Evolutionary conservation across 371 early-diverging fungal genomes (phyloP).

Genomic region (Basidiobolus meristosporus): DNA sequence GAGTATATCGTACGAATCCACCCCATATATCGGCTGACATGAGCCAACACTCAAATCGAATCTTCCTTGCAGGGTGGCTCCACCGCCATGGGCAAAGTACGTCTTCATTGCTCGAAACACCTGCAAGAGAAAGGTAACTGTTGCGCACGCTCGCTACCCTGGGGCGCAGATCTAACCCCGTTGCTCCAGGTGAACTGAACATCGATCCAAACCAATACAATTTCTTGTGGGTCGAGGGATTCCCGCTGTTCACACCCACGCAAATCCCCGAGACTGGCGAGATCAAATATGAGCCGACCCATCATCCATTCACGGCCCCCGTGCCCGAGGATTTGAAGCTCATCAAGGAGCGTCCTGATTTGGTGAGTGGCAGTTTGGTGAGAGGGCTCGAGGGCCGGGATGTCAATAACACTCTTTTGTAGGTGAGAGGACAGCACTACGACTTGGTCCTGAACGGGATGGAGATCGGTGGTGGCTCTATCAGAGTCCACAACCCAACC

Average conservation of each 20-base stretch:
- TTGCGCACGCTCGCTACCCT: not conserved
- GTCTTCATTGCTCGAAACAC: slow-evolving; percentile 28
- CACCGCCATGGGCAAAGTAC: slow-evolving; percentile 54
- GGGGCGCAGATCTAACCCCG: not conserved
- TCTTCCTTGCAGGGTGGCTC: slow-evolving; percentile 31
- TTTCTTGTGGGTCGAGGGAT: slow-evolving; percentile 78
- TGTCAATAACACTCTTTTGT: slow-evolving; percentile 4
- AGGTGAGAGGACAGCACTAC: slow-evolving; percentile 69
- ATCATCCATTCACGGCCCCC: slow-evolving; percentile 88
- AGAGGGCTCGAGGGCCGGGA: too few species aligned
- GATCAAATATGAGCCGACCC: slow-evolving; percentile 41
- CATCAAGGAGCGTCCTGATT: slow-evolving; percentile 32
- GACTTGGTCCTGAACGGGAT: slow-evolving; percentile 81
- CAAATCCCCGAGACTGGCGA: slow-evolving; percentile 5
- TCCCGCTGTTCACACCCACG: slow-evolving; percentile 58
- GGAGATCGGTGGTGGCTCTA: slow-evolving; percentile 85
- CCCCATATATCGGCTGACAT: too few species aligned
- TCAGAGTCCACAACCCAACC: slow-evolving; percentile 66
- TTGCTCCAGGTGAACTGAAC: slow-evolving; percentile 12
- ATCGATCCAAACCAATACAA: slow-evolving; percentile 26
- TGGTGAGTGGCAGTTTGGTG: too few species aligned
- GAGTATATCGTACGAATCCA: too few species aligned
- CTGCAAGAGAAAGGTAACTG: slow-evolving; percentile 28
- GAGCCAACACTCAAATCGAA: too few species aligned
- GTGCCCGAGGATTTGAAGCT: slow-evolving; percentile 36